Conservation (phyloP, 2,329 filamentous ascomycete genomes). For the Lecanoromycetidae sp. region DNA sequence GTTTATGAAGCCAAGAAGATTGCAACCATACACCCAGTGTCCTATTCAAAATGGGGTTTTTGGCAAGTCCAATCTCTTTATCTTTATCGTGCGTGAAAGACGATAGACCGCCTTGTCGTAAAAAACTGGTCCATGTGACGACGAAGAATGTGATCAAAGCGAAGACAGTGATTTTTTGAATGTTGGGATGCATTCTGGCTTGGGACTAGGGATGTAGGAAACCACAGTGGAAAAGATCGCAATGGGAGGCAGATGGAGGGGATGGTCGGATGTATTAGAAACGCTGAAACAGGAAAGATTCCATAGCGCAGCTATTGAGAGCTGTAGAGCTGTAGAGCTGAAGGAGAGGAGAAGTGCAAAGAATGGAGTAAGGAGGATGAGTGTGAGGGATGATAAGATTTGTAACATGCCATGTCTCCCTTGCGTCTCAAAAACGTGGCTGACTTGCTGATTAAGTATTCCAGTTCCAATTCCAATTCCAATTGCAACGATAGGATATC, state of each 20-base stretch:
- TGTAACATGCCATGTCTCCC: too few relatives aligned
- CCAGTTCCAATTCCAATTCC: too few relatives aligned
- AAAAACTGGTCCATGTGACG: constrained; percentile 7
- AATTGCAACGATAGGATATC: too few relatives aligned
- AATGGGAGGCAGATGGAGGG: not conserved
- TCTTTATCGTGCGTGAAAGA: not conserved
- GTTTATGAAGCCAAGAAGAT: not conserved
- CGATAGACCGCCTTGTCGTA: not conserved
- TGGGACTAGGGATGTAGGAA: not conserved
- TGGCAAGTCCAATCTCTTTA: not conserved
- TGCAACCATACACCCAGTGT: constrained; percentile 9
- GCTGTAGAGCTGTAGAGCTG: too few relatives aligned
- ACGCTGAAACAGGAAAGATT: too few relatives aligned
- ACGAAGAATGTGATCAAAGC: constrained; percentile 2
- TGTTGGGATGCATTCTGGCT: not conserved
- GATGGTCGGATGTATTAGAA: not conserved
- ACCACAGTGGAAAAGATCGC: too few relatives aligned
- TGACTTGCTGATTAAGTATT: too few relatives aligned
- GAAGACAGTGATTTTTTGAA: not conserved
- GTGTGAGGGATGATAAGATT: too few relatives aligned
- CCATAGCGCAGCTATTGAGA: too few relatives aligned
- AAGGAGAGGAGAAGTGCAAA: too few relatives aligned
- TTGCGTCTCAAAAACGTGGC: too few relatives aligned
- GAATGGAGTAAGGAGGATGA: too few relatives aligned
- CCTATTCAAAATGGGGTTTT: not conserved